Evolutionary conservation across 75 land plant genomes (phyloP), one percentile per base, ranked within the genome.

Genomic region (Pinus tabuliformis): DNA sequence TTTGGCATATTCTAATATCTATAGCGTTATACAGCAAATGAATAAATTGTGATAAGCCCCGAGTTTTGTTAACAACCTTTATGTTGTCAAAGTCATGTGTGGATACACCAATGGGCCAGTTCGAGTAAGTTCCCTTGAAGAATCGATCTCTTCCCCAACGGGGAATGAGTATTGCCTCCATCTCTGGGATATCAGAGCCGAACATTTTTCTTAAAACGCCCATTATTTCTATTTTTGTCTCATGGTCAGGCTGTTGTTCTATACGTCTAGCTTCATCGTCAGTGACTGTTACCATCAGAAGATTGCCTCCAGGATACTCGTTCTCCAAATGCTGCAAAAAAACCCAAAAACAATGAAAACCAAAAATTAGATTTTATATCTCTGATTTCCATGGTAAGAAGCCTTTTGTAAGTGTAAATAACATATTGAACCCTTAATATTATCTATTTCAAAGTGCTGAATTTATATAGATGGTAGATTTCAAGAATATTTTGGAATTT

Each of bases 211-310:
- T 81, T 4, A 93, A 78, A 21, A 89, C 90, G 20, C 26, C 74
- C 94, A 89, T 91, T n/a, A 89, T 84, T 73, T 93, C 96, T 7
- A 56, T 78, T 66, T 85, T 56, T 14, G 93, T 91, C 70, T 84
- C 81, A 12, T 84, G 60, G 30, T 91, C 92, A 8, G 88, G 37
- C 79, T 91, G 92, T n/a, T 85, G 85, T 64, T 93, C 96, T 15
- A 93, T 76, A 5, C 94, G 77, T 68, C 89, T 83, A 1, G 96
- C 84, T 81, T 91, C 96, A 21, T 81, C 94, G 74, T 93, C 94
- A 6, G 94, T 91, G 58, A 93, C 79, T 2, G 96, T 93, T 62
- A 93, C 94, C 42, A 91, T 82, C 3, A 93, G 79, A 14, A 93
- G 75, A 74, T 88, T 91, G 36, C 88, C 83, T 21, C 86, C 96